phyloP scores from a whole-genome alignment of 305 asterid genomes.

The Petunia hybrid region DNA sequence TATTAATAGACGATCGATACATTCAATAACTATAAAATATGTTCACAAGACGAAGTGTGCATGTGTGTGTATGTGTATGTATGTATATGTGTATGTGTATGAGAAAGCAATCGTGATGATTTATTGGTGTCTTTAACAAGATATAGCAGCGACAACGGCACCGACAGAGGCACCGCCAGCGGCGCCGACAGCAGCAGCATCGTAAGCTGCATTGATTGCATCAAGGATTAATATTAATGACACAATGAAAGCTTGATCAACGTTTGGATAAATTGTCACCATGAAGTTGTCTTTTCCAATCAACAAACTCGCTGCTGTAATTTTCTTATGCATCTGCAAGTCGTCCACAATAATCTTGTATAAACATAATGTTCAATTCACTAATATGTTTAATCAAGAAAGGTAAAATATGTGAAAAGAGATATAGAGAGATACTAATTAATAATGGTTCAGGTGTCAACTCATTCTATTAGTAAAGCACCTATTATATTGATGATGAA shows the following conservation, averaged over 20 bases:
- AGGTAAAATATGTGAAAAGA: no score
- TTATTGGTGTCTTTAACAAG: not conserved
- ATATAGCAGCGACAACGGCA: not conserved
- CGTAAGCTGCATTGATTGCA: constrained; percentile 50
- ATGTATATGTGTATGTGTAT: not conserved
- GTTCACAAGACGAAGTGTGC: not conserved
- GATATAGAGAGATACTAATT: no score
- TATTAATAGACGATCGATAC: no score
- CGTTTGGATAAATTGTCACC: constrained; percentile 79
- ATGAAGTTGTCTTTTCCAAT: constrained; percentile 71
- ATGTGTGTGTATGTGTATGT: not conserved
- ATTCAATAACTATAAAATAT: no score
- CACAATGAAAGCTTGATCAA: constrained; percentile 80
- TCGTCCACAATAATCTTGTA: not conserved
- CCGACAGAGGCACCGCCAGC: not conserved
- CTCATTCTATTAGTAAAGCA: no score
- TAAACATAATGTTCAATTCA: not conserved
- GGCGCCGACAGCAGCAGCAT: no score
- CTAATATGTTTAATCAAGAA: no score
- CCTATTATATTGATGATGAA: no score
- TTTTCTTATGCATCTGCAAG: constrained; percentile 77
- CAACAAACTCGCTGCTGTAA: constrained; percentile 58
- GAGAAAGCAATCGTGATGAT: not conserved
- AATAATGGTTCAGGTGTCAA: no score
- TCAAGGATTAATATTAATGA: constrained; percentile 74